Evolutionary conservation across 305 asterid genomes (phyloP).

Genomic region (Lippia alba): DNA sequence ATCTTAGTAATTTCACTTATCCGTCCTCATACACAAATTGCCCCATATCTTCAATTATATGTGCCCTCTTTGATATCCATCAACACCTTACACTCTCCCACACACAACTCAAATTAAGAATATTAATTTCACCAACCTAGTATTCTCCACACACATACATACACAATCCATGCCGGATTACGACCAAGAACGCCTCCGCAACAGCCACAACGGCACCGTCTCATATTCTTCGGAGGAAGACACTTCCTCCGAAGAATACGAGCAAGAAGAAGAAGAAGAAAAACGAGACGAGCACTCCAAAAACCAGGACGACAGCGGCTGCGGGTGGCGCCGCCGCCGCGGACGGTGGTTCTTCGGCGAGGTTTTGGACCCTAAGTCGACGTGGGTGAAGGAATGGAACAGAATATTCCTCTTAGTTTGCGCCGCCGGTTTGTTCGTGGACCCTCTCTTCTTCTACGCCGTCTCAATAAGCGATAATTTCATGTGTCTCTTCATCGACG

Average conservation of each 20-base stretch:
- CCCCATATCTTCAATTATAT: slow-evolving; percentile 36
- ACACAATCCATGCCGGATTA: slow-evolving; percentile 44
- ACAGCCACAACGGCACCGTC: slow-evolving; percentile 33
- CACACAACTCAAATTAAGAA: slow-evolving; percentile 9
- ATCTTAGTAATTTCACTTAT: slow-evolving; percentile 38
- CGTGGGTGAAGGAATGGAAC: slow-evolving; percentile 94
- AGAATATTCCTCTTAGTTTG: slow-evolving; percentile 72
- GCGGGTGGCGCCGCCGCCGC: slow-evolving; percentile 23
- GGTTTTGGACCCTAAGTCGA: slow-evolving; percentile 55
- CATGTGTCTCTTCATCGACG: slow-evolving; percentile 89
- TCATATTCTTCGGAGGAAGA: slow-evolving; percentile 28
- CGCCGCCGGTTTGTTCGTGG: slow-evolving; percentile 78
- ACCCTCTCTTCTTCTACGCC: slow-evolving; percentile 84
- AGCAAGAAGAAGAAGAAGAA: slow-evolving; percentile 16
- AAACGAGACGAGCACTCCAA: background rate
- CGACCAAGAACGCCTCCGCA: slow-evolving; percentile 31
- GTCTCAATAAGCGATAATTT: slow-evolving; percentile 78
- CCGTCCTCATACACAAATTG: slow-evolving; percentile 12
- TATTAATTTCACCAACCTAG: slow-evolving; percentile 28
- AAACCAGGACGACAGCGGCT: background rate
- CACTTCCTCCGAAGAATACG: slow-evolving; percentile 5
- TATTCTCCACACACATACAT: slow-evolving; percentile 8
- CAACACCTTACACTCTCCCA: background rate
- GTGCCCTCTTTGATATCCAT: slow-evolving; percentile 1
- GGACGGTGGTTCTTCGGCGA: slow-evolving; percentile 47